Evolutionary conservation across 108 stramenopile genomes (phyloP).

Genomic region (Pseudonitzschia pungens): DNA sequence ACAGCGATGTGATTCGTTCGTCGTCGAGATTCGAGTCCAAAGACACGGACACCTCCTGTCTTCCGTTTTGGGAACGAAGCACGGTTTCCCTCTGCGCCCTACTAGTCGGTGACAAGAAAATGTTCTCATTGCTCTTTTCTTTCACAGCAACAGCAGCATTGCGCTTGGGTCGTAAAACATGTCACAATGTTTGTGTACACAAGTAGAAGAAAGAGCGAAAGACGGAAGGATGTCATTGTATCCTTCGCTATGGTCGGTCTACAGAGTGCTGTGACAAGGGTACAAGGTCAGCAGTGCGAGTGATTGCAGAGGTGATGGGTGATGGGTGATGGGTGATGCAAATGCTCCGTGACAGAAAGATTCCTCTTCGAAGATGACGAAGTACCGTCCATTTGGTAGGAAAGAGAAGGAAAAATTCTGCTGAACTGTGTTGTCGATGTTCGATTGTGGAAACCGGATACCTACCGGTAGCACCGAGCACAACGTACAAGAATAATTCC

Average conservation of each 20-base stretch:
- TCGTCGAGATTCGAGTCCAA: constrained; percentile 38
- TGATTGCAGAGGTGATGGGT: too few species aligned
- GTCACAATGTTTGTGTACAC: not conserved
- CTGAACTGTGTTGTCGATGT: not conserved
- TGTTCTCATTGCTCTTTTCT: not conserved
- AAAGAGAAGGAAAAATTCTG: too few species aligned
- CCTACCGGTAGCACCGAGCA: too few species aligned
- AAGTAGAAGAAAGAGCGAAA: constrained; percentile 1
- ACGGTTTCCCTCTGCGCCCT: not conserved
- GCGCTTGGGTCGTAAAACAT: not conserved
- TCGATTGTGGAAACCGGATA: not conserved
- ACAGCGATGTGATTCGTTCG: constrained; percentile 50
- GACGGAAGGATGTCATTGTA: not conserved
- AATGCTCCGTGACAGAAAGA: too few species aligned
- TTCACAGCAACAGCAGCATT: not conserved
- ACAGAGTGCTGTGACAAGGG: too few species aligned
- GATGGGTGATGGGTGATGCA: too few species aligned
- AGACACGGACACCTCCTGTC: constrained; percentile 9
- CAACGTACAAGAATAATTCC: too few species aligned
- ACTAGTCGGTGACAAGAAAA: not conserved
- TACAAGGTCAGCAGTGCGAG: not conserved
- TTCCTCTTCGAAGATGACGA: too few species aligned
- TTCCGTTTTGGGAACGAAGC: not conserved
- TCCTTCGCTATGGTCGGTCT: too few species aligned
- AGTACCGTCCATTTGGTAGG: too few species aligned